Conservation (phyloP, 2,329 filamentous ascomycete genomes). For the Chrysoporthe cubensis region DNA sequence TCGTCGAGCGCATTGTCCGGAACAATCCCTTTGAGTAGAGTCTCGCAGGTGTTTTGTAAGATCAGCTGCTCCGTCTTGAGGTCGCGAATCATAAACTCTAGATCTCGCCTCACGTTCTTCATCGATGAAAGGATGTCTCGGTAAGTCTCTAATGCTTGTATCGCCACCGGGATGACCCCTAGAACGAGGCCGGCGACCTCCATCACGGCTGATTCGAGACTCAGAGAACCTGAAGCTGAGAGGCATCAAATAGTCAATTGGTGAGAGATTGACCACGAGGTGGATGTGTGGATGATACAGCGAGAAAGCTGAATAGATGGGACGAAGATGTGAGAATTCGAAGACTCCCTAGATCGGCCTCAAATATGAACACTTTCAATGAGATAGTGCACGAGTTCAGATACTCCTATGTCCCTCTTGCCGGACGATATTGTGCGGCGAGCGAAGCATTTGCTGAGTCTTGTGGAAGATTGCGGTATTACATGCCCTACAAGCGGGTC, state of each 20-base stretch:
- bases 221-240: background rate
- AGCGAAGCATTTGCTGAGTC: background rate
- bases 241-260: background rate
- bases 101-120: conserved; percentile 11
- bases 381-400: background rate
- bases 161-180: conserved; percentile 22
- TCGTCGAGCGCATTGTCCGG: conserved; percentile 18
- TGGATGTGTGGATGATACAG: background rate
- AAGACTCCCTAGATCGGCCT: background rate
- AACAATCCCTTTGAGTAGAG: conserved; percentile 21
- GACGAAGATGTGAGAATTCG: background rate
- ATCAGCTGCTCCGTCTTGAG: conserved; percentile 23
- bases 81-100: conserved; percentile 20
- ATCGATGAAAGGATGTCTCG: conserved; percentile 16
- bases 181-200: conserved; percentile 25
- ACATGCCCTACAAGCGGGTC: background rate
- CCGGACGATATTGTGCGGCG: background rate
- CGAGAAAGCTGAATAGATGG: background rate
- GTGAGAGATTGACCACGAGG: background rate
- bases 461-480: background rate
- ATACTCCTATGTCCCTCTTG: background rate
- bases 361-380: background rate
- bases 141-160: conserved; percentile 17
- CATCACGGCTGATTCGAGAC: background rate
- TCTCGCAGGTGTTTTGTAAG: conserved; percentile 25